phyloP scores from a whole-genome alignment of 1,139 yeast genomes.

The Spathaspora sp. region DNA sequence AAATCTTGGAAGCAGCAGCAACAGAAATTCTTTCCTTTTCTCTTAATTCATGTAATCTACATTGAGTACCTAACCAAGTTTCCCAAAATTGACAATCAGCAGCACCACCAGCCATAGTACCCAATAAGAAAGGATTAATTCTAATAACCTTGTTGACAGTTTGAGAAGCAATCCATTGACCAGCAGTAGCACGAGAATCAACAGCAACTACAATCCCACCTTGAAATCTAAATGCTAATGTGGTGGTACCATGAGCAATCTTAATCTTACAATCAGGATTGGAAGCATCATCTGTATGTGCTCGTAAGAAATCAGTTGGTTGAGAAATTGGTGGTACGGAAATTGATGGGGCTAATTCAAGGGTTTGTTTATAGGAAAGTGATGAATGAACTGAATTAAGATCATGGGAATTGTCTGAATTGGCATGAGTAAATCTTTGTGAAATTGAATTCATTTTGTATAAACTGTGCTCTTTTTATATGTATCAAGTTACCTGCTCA shows the following conservation, averaged over 20 bases:
- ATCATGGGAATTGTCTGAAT: conserved; percentile 29
- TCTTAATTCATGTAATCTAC: conserved; percentile 90
- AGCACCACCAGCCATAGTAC: conserved; percentile 99
- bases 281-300: conserved; percentile 93
- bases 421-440: conserved; percentile 35
- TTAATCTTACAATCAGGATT: conserved; percentile 95
- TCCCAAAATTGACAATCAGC: conserved; percentile 99
- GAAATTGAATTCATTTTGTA: conserved; percentile 41
- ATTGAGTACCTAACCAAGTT: conserved; percentile 96
- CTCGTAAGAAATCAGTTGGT: conserved; percentile 92
- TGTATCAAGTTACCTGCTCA: neutral
- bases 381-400: conserved; percentile 26
- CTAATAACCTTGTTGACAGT: conserved; percentile 97
- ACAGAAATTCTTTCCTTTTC: conserved; percentile 94
- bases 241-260: conserved; percentile 98
- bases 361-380: conserved; percentile 22
- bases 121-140: conserved; percentile 90
- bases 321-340: conserved; percentile 82
- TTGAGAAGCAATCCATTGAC: conserved; percentile 97
- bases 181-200: conserved; percentile 98
- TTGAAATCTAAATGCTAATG: conserved; percentile 92
- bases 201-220: conserved; percentile 97
- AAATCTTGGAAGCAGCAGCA: conserved; percentile 94
- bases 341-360: conserved; percentile 61
- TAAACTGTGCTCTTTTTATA: neutral